Base-by-base conservation (phyloP, 179 eudicot species). In the Dionaea muscipula region DNA sequence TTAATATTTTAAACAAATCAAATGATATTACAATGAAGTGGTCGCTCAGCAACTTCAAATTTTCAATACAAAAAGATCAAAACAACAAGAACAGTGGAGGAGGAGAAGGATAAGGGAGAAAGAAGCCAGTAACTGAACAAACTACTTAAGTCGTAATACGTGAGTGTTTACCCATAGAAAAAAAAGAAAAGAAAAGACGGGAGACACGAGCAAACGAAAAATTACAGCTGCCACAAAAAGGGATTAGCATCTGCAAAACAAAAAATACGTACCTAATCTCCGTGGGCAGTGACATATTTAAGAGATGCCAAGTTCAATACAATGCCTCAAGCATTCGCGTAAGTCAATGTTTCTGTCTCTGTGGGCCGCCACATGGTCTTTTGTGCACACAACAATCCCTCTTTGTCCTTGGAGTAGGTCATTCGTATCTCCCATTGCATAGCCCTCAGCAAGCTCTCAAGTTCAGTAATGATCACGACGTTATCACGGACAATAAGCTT, bases 331-430 rank as follows among this genome's bases (percentile, higher is more conserved):
- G 46, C 45, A 19, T 40, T 49, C 40, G 57, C 63, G 48, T 59
- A 61, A 2, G 65, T 12, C 39, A 61, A 37, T 12, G 26, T 61
- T 38, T 51, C 65, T 7, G 22, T 21, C 38, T 51, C 57, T 6
- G 21, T 41, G 8, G 65, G 58, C 37, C 65, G 65, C 65, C 65
- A 61, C 51, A 26, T 25, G 14, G 65, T 61, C 57, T 61, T 61
- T 40, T 61, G 57, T 40, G 57, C 65, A 51, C 31, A 61, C 41
- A 61, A 12, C 20, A 61, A 52, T 27, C 65, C 65, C 44, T 61
- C 57, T 11, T 19, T 43, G 57, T 61, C 51, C 40, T 61, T 61
- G 51, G 65, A 61, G 24, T 51, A 61, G 28, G 57, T 52, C 65
- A 61, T 61, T 33, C 51, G 19, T 22, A 61, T 43, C 38, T 61